Base-by-base conservation (phyloP, 169 alveolate genomes). In the Eimeria praecox region DNA sequence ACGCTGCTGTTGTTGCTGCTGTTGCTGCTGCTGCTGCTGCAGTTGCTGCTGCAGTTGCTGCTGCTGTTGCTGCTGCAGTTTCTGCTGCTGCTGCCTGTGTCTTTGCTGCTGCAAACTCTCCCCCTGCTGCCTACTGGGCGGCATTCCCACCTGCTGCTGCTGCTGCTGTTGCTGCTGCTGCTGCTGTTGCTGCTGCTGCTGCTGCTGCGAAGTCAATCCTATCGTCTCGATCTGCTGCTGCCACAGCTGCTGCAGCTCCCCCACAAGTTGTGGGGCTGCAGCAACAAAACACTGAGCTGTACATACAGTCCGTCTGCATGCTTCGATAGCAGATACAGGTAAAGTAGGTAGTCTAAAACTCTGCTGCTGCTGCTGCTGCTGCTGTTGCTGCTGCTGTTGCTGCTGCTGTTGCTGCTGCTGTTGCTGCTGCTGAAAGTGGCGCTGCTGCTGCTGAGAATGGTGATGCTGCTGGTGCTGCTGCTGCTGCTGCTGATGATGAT, bases 291-390 rank as follows among this genome's bases (percentile, higher is more conserved):
- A 38, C 56, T 75, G 86, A 8, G 86, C 86, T 16, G 86, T 75
- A 4, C 86, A 46, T 35, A 75, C 86, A 35, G 86, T 52, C 3
- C 86, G 27, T 38, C 86, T 75, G 86, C 86, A 75, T 33, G 86
- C 86, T 22, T 75, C 86, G 0, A 75, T 75, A 40, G 86, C 86
- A 12, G 86, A 30, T 1, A 33, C 10, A 33, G 86, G 35, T n/a
- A 75, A 52, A 24, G 86, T 22, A 46, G 89, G 89, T 30, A 20
- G 35, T 24, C 83, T 6, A 46, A 73, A 16, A 30, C 83, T 42
- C 89, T 44, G 89, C 64, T 78, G 89, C 89, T 78, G 54, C 89
- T 78, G 89, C 64, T 78, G 89, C 89, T 27, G 89, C 66, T 42
- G 64, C 16, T 9, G 59, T 38, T 42, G 89, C 33, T 78, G 92